These are phyloP conservation scores for Linderniella brevidens DNA, from an alignment of 257 asterid species.

Conservation along the genomic window DNA sequence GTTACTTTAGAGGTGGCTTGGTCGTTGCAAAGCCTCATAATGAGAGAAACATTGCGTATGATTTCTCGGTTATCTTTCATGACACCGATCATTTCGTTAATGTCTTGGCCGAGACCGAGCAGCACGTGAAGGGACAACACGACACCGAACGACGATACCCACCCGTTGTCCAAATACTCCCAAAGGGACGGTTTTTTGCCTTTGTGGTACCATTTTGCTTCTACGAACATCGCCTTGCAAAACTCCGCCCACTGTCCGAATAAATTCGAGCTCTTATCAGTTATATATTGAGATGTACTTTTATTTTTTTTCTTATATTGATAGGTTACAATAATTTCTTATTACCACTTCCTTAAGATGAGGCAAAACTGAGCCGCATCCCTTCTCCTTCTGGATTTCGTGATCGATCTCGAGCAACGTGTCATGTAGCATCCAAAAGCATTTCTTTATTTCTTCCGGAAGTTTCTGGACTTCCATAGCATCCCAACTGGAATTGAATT, in stretches of 20 bases:
- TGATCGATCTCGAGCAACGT: constrained; percentile 25
- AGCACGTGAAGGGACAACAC: constrained; percentile 26
- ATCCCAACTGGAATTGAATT: constrained; percentile 28
- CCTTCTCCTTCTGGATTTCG: constrained; percentile 23
- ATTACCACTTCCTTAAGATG: constrained; percentile 30
- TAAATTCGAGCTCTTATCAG: background rate
- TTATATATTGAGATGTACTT: background rate
- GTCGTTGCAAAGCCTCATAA: constrained; percentile 49
- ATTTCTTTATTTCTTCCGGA: constrained; percentile 30
- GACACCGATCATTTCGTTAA: constrained; percentile 5
- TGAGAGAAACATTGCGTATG: constrained; percentile 20
- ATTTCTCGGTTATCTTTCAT: constrained; percentile 15
- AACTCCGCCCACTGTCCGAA: constrained; percentile 34
- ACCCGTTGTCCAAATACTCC: constrained; percentile 37
- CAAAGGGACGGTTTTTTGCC: constrained; percentile 26
- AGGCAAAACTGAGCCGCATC: constrained; percentile 26
- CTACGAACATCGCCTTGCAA: constrained; percentile 31
- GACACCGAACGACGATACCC: constrained; percentile 40
- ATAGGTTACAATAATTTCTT: background rate
- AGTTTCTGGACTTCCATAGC: constrained; percentile 20
- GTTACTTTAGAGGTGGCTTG: constrained; percentile 46
- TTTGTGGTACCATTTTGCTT: constrained; percentile 36
- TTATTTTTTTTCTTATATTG: no score
- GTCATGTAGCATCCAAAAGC: constrained; percentile 24
- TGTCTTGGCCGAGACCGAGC: constrained; percentile 15